Evolutionary conservation across 2,329 filamentous ascomycete genomes (phyloP).

Genomic region (Stachybotrys chlorohalonatus): DNA sequence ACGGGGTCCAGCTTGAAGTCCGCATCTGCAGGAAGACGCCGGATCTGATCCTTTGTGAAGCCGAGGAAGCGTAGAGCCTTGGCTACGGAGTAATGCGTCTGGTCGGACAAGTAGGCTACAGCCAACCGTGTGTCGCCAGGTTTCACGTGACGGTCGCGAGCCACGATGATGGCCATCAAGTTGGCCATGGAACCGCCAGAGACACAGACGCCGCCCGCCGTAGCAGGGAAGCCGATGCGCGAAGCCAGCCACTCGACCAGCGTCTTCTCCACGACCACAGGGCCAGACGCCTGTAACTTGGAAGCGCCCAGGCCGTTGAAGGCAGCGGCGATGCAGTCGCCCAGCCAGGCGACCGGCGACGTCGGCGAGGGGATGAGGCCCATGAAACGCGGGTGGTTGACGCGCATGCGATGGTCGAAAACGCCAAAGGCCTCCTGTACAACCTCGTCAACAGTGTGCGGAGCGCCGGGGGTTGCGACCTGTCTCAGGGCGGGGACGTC

Average conservation of each 20-base stretch:
- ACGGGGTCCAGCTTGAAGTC: constrained; percentile 2
- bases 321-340: constrained; percentile 8
- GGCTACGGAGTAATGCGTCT: constrained; percentile 9
- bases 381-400: constrained; percentile 1
- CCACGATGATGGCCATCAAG: constrained; percentile 11
- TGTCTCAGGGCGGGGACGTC: not conserved
- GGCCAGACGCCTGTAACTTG: constrained; percentile 11
- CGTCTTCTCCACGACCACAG: constrained; percentile 13
- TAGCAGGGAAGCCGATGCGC: constrained; percentile 6
- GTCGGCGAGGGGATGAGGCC: constrained; percentile 14
- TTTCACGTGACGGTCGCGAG: constrained; percentile 8
- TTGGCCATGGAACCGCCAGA: constrained; percentile 17
- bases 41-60: constrained; percentile 5
- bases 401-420: not conserved
- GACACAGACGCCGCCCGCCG: constrained; percentile 12
- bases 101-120: constrained; percentile 9
- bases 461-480: not conserved
- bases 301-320: constrained; percentile 11
- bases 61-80: constrained; percentile 7
- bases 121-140: constrained; percentile 3
- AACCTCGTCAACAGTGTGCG: not conserved
- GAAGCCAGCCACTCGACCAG: constrained; percentile 12
- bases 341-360: constrained; percentile 12
- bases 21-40: constrained; percentile 2
- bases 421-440: not conserved